phyloP scores from a whole-genome alignment of 352 stramenopile genomes.

The Phytophthora sp. region DNA sequence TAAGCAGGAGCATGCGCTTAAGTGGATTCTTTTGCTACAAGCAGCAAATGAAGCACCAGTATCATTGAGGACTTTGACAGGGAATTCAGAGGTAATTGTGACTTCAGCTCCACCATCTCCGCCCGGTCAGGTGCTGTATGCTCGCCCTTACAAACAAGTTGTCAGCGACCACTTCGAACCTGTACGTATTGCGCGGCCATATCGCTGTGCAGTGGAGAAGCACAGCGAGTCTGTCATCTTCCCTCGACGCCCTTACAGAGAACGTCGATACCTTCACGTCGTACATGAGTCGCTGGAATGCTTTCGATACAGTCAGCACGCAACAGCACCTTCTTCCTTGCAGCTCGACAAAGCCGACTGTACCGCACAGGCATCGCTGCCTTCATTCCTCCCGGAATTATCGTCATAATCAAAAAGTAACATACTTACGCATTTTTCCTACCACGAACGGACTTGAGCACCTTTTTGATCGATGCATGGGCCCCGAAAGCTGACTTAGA shows the following conservation, averaged over 20 bases:
- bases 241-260: slow-evolving; percentile 22
- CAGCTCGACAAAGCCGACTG: slow-evolving; percentile 4
- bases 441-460: slow-evolving; percentile 78
- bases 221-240: slow-evolving; percentile 46
- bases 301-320: neutral
- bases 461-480: slow-evolving; percentile 66
- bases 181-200: slow-evolving; percentile 38
- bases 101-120: neutral
- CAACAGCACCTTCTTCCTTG: neutral
- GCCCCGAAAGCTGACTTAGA: slow-evolving; percentile 22
- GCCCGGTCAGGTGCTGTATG: slow-evolving; percentile 32
- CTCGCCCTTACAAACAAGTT: slow-evolving; percentile 38
- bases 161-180: slow-evolving; percentile 51
- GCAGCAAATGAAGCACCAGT: neutral
- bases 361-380: slow-evolving; percentile 12
- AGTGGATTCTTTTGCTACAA: slow-evolving; percentile 39
- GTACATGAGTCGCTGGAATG: slow-evolving; percentile 6
- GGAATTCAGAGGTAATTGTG: no score
- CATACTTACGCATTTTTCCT: slow-evolving; percentile 67
- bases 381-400: slow-evolving; percentile 4
- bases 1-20: slow-evolving; percentile 41
- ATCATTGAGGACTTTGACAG: neutral
- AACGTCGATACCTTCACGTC: slow-evolving; percentile 22
- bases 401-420: slow-evolving; percentile 15
- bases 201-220: slow-evolving; percentile 29